Percentiles rank a stretch among this genome's conserved stretches.
Conservation (phyloP, 768 basidiomycete genomes). For the Suillus spraguei region DNA sequence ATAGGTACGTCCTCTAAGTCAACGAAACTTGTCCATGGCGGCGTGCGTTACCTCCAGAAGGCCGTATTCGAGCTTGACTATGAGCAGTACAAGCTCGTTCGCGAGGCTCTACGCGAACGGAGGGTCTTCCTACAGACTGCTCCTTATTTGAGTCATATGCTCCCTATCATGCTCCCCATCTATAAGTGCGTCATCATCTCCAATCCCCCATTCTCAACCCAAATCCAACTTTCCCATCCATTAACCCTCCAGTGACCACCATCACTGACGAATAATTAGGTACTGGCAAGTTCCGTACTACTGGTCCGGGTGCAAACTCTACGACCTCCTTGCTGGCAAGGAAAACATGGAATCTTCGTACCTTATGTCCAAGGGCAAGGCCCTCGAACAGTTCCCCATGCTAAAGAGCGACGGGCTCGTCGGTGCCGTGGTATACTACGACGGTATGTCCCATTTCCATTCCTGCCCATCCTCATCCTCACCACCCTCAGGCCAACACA, state of each 20-base stretch:
- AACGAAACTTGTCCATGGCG: slow-evolving; percentile 97
- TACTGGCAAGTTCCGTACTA: slow-evolving; percentile 99
- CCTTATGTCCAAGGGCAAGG: slow-evolving; percentile 92
- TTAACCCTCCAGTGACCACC: not conserved
- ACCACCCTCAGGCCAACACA: slow-evolving; percentile 78
- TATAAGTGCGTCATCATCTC: slow-evolving; percentile 75
- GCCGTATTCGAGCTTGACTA: slow-evolving; percentile 95
- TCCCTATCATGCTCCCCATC: slow-evolving; percentile 96
- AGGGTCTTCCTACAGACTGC: slow-evolving; percentile 94
- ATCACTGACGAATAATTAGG: slow-evolving; percentile 36
- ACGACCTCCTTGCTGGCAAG: slow-evolving; percentile 92
- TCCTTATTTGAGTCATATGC: slow-evolving; percentile 88
- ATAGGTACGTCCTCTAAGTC: slow-evolving; percentile 94
- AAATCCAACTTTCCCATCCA: not conserved
- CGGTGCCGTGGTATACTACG: slow-evolving; percentile 96
- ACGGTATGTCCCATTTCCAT: slow-evolving; percentile 56
- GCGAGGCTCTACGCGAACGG: slow-evolving; percentile 93
- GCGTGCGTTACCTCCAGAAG: slow-evolving; percentile 97
- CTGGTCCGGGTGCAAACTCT: slow-evolving; percentile 93
- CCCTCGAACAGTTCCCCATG: slow-evolving; percentile 95
- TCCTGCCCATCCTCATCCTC: slow-evolving; percentile 1
- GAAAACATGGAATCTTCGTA: slow-evolving; percentile 98
- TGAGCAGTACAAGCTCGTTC: slow-evolving; percentile 94
- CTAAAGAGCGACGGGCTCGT: slow-evolving; percentile 90
- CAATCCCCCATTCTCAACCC: not conserved